phyloP scores from a whole-genome alignment of 345 rosid species.

The Eucalyptus erythrocorys region DNA sequence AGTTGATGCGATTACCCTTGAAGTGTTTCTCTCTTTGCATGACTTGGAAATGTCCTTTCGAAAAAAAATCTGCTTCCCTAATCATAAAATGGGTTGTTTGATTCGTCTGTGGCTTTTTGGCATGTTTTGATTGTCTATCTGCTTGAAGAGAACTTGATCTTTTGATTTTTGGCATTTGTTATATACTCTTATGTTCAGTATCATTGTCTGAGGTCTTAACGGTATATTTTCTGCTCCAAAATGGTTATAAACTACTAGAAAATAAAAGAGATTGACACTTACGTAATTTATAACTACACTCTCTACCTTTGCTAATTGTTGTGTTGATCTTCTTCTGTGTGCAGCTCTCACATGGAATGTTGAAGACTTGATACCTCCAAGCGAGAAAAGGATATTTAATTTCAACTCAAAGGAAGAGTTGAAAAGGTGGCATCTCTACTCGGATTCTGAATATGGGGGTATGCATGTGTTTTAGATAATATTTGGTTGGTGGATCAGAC shows the following conservation, averaged over 20 bases:
- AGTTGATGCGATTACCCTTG: neutral
- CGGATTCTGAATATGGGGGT: conserved; percentile 97
- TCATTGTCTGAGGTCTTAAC: neutral
- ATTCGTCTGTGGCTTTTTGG: neutral
- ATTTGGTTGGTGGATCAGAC: neutral
- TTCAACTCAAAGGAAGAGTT: conserved; percentile 73
- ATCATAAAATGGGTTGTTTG: neutral
- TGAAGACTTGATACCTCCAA: conserved; percentile 81
- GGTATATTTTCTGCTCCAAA: neutral
- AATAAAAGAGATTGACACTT: neutral
- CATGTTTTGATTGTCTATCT: neutral
- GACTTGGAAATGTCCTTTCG: neutral
- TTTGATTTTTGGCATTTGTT: neutral
- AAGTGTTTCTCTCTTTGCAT: neutral
- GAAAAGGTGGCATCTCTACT: conserved; percentile 82
- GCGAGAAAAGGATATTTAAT: conserved; percentile 55
- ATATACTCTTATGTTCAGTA: neutral
- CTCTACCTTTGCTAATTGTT: neutral
- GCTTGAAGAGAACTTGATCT: neutral
- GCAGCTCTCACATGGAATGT: conserved; percentile 76
- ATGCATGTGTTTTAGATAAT: neutral
- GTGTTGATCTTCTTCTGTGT: neutral
- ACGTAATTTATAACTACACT: neutral
- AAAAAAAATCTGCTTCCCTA: neutral
- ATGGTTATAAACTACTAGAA: neutral